Base-by-base conservation (phyloP, 2,329 filamentous ascomycete species). In the Phialophora chinensis region DNA sequence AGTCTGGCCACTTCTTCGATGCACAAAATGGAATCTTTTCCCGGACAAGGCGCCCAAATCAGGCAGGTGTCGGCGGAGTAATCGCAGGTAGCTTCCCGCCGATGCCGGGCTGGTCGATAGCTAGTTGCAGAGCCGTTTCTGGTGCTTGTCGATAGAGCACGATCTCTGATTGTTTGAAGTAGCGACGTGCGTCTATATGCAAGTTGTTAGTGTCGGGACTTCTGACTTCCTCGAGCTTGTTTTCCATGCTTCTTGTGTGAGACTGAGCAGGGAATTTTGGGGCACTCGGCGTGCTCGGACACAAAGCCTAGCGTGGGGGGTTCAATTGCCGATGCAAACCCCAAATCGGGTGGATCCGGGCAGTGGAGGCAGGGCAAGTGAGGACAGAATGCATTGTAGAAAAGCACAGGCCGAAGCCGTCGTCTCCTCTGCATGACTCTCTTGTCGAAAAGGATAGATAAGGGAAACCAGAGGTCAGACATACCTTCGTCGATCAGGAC, bases 101-200 rank as follows among this genome's bases (percentile, higher is more conserved):
- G 11, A 71, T 56, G 20, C 66, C 65, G 14, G 72, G 72, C 42
- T 68, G 66, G 55, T 73, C 72, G 29, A 69, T 70, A 4, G 71
- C 71, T 38, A 74, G 58, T 31, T 67, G 63, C 50, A 62, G 72
- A 35, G 61, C 52, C 14, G 65, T 42, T 67, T 83, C 81, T 57
- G 82, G 82, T 29, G 81, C 79, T 75, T 98, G 95, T 71, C 95
- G 89, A 83, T 91, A 98, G 60, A 99, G 88, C 66, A 97, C 93
- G 77, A 99, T 99, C 82, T 99, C 95, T 60, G 93, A 97, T 80
- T 99, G 95, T 80, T 99, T 99, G 83, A 99, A 99, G 82, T 99
- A 99, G 74, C 95, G 88, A 74, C 95, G 89, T 58, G 95, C 95
- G 79, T 99, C 95, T 71, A 27, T 44, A 57, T 55, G 38, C n/a